These are phyloP conservation scores for Ceratocystis papillata DNA, from an alignment of 2,329 filamentous ascomycete species.

Conservation along the genomic window DNA sequence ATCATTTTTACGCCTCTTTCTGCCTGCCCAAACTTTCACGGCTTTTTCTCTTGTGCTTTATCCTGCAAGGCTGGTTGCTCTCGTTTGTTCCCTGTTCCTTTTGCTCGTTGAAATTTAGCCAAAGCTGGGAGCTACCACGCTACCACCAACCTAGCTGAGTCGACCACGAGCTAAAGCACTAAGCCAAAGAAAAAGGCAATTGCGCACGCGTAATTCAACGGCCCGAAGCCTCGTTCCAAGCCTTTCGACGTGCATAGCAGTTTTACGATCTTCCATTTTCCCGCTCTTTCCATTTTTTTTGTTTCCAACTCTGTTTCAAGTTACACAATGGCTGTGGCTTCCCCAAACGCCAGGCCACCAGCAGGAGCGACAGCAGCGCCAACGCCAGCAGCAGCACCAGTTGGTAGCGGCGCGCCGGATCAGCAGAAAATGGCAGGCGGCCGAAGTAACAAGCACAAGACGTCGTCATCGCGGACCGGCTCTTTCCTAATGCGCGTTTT, in stretches of 20 bases:
- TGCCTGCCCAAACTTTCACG: not conserved
- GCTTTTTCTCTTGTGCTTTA: not conserved
- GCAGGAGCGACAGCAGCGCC: too few species aligned
- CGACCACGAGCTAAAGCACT: not conserved
- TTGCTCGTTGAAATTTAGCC: not conserved
- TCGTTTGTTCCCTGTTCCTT: not conserved
- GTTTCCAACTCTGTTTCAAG: not conserved
- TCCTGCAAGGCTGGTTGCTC: not conserved
- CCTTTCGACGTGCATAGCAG: not conserved
- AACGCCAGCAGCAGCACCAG: not conserved
- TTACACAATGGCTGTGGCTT: conserved; percentile 2
- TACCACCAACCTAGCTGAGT: not conserved
- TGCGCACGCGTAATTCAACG: not conserved
- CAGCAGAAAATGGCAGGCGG: not conserved
- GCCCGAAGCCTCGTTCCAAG: not conserved
- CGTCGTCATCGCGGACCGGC: not conserved
- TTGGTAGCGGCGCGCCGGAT: not conserved
- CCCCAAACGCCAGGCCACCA: not conserved
- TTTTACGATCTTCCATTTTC: not conserved
- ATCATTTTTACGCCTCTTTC: not conserved
- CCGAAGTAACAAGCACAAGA: not conserved
- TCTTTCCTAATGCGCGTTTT: conserved; percentile 12
- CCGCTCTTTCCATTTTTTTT: not conserved
- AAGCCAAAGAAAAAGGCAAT: not conserved
- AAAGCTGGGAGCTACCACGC: not conserved